Evolutionary conservation across 495 filamentous ascomycete species (phyloP).

Genomic region (Penicillium dipodomyicola): DNA sequence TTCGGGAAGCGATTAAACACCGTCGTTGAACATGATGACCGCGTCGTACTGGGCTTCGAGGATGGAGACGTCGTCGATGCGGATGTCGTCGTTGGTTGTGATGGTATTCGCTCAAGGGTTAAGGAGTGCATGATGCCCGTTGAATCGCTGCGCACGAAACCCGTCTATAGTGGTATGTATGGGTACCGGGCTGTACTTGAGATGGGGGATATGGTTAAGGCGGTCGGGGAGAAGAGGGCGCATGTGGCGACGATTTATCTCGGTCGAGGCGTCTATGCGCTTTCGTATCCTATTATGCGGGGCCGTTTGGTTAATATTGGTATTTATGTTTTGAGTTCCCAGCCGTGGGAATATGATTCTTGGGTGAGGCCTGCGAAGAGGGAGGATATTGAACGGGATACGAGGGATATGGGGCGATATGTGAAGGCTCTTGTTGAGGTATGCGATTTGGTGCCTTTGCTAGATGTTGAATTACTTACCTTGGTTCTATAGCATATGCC

Average conservation of each 20-base stretch:
- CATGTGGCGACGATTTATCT: conserved; percentile 55
- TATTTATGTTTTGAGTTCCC: conserved; percentile 43
- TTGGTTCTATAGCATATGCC: conserved; percentile 30
- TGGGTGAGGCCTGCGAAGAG: conserved; percentile 58
- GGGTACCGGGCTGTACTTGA: conserved; percentile 59
- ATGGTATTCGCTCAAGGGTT: conserved; percentile 55
- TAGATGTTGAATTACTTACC: neutral
- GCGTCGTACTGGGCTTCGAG: conserved; percentile 25
- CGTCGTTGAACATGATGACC: conserved; percentile 16
- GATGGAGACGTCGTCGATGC: conserved; percentile 33
- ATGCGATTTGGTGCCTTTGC: neutral
- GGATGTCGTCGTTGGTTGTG: conserved; percentile 55
- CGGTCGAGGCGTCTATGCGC: conserved; percentile 55
- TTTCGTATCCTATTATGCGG: conserved; percentile 66
- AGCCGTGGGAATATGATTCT: conserved; percentile 44
- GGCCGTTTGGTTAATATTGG: conserved; percentile 62
- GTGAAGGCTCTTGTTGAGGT: conserved; percentile 48
- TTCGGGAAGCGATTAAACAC: conserved; percentile 32
- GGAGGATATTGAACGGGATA: conserved; percentile 57
- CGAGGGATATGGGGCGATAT: conserved; percentile 49
- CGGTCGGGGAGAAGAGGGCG: conserved; percentile 51
- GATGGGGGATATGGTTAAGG: conserved; percentile 54
- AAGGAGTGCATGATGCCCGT: conserved; percentile 45
- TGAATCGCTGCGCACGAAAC: conserved; percentile 32
- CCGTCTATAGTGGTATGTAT: conserved; percentile 49